Evolutionary conservation across 768 basidiomycete species (phyloP).

Genomic region (Kwoniella sp.): DNA sequence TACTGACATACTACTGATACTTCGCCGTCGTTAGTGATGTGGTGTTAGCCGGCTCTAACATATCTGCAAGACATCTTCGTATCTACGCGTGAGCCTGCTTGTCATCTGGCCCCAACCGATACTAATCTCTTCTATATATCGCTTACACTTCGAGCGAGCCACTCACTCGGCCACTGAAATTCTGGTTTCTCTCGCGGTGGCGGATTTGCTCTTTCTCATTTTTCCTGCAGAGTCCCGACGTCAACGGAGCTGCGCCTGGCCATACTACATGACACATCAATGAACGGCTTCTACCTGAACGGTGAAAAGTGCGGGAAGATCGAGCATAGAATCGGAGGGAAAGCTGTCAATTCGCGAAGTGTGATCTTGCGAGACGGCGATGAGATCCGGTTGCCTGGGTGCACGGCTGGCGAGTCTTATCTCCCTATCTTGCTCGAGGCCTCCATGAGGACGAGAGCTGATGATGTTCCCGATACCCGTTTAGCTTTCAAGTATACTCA

Average conservation of each 20-base stretch:
- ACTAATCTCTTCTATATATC: not conserved
- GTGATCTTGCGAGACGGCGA: conserved; percentile 33
- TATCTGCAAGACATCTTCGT: conserved; percentile 32
- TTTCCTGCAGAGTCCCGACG: conserved; percentile 27
- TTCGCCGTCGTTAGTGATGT: conserved; percentile 24
- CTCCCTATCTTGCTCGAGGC: too few species aligned
- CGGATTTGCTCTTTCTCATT: too few species aligned
- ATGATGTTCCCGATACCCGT: not conserved
- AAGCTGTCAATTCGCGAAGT: not conserved
- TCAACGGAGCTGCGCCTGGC: conserved; percentile 20
- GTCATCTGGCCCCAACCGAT: not conserved
- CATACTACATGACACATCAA: conserved; percentile 33
- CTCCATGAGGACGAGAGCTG: too few species aligned
- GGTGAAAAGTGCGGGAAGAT: conserved; percentile 8
- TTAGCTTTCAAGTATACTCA: not conserved
- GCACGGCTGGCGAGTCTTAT: conserved; percentile 16
- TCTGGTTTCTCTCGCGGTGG: too few species aligned
- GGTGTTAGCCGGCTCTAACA: conserved; percentile 7
- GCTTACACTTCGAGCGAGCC: too few species aligned
- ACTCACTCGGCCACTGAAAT: too few species aligned
- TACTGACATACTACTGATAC: too few species aligned
- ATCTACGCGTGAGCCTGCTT: conserved; percentile 10
- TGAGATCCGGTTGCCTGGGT: conserved; percentile 16
- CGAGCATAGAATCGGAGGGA: conserved; percentile 6
- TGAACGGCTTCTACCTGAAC: conserved; percentile 36